Evolutionary conservation across 441 rosid genomes (phyloP), one percentile per base, ranked within the genome.

Genomic region (Pelargonium citronellum): DNA sequence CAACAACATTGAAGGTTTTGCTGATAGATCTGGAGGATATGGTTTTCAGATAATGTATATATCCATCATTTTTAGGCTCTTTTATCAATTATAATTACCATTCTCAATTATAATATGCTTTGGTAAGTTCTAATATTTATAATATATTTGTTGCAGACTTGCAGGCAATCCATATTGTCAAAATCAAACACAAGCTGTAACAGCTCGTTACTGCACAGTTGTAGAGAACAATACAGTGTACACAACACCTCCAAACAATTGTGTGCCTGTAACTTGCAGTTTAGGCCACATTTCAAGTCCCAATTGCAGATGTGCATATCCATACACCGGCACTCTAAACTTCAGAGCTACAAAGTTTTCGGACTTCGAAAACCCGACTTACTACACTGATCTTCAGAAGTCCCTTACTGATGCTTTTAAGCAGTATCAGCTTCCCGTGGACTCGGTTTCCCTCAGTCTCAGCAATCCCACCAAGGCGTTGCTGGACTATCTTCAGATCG

Each of bases 341-440:
- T 87, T 94, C 77, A 81, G 88, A 68, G 85, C 89, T 71, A 78
- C 92, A 80, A 73, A 83, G 17, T 91, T 91, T 81, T 86, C 96
- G 30, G 75, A 75, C 80, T 76, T 80, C 39, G 67, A 8, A 72
- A 83, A 83, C 71, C 0, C 5, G 4, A 74, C 80, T 5, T n/a
- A 67, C 73, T 91, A 75, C 5, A 3, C 0, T 9, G 2, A 0
- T 6, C 89, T 94, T 0, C 67, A 77, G 74, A 3, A 34, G 7
- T 19, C 73, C 43, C 39, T 80, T 73, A 78, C 24, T 63, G 0
- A 2, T 5, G 27, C 24, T 41, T 77, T 70, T 75, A 77, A 39
- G 73, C 53, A 66, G 19, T 34, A 49, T 69, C 49, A 73, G 58
- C 80, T 89, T 67, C 88, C 85, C 0, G 89, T 90, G 73, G 97